Base-by-base conservation (phyloP, 805 yeast genomes). In the Saturnispora serradocipensis region DNA sequence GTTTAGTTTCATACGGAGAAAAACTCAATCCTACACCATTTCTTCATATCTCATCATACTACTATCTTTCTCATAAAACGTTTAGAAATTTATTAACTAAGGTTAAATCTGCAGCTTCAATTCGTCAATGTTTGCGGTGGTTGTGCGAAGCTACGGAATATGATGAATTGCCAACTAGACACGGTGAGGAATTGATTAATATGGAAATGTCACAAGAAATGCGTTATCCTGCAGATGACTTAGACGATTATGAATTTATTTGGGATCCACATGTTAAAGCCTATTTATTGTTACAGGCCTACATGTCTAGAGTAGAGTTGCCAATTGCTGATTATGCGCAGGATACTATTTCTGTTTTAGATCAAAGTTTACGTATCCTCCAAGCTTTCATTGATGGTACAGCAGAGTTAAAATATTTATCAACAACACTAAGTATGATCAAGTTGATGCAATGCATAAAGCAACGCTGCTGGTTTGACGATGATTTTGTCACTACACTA, bases 291-390 rank as follows among this genome's bases (percentile, higher is more conserved):
- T 62, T 86, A 8, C 93, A 86, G 63, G 90, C 91, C 0, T 83
- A 75, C 59, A 78, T 86, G 76, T 70, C 78, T 36, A 69, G 89
- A 46, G 71, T 80, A 5, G 93, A 87, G 53, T 71, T 93, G 46
- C 99, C 98, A 2, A 87, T 93, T 61, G 95, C 96, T 0, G 99
- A 93, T 72, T 93, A 93, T 64, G 74, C 85, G 9, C 98, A 91
- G 63, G 99, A 93, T 67, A 89, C 96, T 0, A 80, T 89, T 13
- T 83, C 97, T 0, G 96, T 93, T 9, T 71, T 93, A 52, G 99
- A 95, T 62, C 99, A 93, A 69, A 81, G 95, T 7, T 72, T 93
- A 61, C 95, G 99, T 77, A 84, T 93, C 56, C 69, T 90, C 50
- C 99, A 93, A 64, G 97, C 98, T 0, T 84, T 78, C 58, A 83